Evolutionary conservation across 768 basidiomycete species (phyloP).

Genomic region (Phaffia australis): DNA sequence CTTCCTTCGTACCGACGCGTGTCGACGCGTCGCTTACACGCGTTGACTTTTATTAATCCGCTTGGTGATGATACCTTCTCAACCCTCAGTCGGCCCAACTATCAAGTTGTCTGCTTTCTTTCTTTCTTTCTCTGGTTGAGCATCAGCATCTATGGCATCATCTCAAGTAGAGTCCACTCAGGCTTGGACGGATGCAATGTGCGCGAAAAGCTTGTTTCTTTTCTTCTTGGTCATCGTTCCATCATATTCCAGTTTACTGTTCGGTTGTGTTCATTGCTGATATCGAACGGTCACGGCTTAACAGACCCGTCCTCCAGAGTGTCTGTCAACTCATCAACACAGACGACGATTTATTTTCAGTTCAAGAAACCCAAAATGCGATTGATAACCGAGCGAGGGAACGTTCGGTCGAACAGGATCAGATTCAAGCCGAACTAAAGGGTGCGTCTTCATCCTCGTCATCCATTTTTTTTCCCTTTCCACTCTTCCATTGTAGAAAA

Average conservation of each 20-base stretch:
- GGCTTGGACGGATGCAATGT: conserved; percentile 16
- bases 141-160: conserved; percentile 4
- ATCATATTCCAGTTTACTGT: neutral
- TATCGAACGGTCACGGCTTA: too few relatives aligned
- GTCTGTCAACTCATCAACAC: conserved; percentile 19
- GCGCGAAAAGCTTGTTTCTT: neutral
- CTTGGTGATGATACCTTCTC: too few relatives aligned
- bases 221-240: neutral
- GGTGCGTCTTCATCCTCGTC: neutral
- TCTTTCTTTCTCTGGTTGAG: neutral
- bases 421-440: conserved; percentile 12
- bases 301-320: conserved; percentile 20
- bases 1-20: too few relatives aligned
- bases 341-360: conserved; percentile 7
- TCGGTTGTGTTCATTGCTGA: neutral
- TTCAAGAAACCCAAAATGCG: conserved; percentile 13
- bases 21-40: too few relatives aligned
- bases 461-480: neutral
- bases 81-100: too few relatives aligned
- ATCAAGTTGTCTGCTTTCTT: neutral
- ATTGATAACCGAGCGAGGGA: conserved; percentile 18
- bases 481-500: neutral
- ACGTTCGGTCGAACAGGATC: conserved; percentile 12
- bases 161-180: neutral
- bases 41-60: too few relatives aligned